phyloP scores from a whole-genome alignment of 2,329 filamentous ascomycete species.

The Fusarium tjaetaba region DNA sequence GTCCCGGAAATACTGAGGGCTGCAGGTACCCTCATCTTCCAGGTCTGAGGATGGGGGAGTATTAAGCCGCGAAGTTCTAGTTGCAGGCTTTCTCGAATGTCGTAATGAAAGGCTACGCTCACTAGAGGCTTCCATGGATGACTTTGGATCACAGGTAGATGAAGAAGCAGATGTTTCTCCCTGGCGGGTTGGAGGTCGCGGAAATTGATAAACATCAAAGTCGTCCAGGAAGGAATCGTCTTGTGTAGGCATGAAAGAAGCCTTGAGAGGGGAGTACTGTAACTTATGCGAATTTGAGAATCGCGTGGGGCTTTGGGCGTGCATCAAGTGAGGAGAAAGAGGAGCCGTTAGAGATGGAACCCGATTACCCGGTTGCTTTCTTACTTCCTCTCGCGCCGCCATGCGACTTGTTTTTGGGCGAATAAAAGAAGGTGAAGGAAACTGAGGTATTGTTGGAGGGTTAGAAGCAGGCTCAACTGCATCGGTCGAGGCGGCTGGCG shows the following conservation, averaged over 20 bases:
- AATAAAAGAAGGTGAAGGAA: conserved; percentile 65
- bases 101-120: conserved; percentile 41
- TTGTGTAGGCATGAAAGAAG: conserved; percentile 42
- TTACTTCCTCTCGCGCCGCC: conserved; percentile 63
- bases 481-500: conserved; percentile 39
- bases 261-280: conserved; percentile 37
- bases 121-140: conserved; percentile 36
- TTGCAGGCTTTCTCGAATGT: conserved; percentile 38
- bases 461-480: conserved; percentile 35
- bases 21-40: conserved; percentile 43
- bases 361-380: conserved; percentile 43
- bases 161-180: conserved; percentile 41
- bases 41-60: conserved; percentile 49
- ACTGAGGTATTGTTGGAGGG: conserved; percentile 49
- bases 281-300: conserved; percentile 23
- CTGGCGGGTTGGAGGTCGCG: conserved; percentile 46
- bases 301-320: conserved; percentile 16
- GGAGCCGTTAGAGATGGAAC: conserved; percentile 43
- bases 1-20: conserved; percentile 34
- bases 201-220: conserved; percentile 52
- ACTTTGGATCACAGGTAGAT: conserved; percentile 33
- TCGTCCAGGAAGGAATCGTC: conserved; percentile 42
- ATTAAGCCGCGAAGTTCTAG: conserved; percentile 41
- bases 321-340: conserved; percentile 29
- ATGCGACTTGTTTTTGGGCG: conserved; percentile 64